Base-by-base conservation (phyloP, 805 yeast genomes). In the Clavispora fructus region DNA sequence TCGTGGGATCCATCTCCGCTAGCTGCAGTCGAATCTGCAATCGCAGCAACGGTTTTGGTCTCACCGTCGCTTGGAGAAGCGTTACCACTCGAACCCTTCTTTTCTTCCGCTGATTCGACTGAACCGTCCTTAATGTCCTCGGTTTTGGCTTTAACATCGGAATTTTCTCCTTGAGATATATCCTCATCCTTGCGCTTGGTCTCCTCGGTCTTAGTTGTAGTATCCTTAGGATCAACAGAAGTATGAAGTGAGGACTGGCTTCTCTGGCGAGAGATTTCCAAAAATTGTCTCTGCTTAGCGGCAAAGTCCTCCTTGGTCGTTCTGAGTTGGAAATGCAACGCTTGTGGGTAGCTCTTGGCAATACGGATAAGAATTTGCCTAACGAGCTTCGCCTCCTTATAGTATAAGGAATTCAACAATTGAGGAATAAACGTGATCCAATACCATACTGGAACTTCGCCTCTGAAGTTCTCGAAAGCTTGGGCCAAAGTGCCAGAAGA, bases 401-500 rank as follows among this genome's bases (percentile, higher is more conserved):
- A 96, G 1, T 97, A 87, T 49, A 94, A 72, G 0, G 96, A 84
- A 0, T 97, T 85, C 55, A 94, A 72, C 49, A 94, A 73, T 65
- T 95, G 99, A 2, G 99, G 99, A 54, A 94, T 90, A 59, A 86
- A 94, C 0, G 98, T 89, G 39, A 94, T 89, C 98, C 98, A 94
- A 64, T 92, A 92, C 99, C 99, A 94, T 2, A 92, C 96, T 5
- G 99, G 99, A 37, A 89, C 89, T 53, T 95, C 99, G 17, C 98
- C 97, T 51, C 91, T 80, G 63, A 88, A 94, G 42, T 86, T 82
- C 46, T 90, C 96, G 65, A 92, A 92, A 0, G 97, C 96, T 50
- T 82, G 82, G 0, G 95, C 80, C 40, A 94, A 73, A 0, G 90
- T 78, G 1, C 95, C 95, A 5, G 80, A 73, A 1, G 85, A 73